Conservation (phyloP, 208 protist genomes). For the Trypanosomatidae sp. region DNA sequence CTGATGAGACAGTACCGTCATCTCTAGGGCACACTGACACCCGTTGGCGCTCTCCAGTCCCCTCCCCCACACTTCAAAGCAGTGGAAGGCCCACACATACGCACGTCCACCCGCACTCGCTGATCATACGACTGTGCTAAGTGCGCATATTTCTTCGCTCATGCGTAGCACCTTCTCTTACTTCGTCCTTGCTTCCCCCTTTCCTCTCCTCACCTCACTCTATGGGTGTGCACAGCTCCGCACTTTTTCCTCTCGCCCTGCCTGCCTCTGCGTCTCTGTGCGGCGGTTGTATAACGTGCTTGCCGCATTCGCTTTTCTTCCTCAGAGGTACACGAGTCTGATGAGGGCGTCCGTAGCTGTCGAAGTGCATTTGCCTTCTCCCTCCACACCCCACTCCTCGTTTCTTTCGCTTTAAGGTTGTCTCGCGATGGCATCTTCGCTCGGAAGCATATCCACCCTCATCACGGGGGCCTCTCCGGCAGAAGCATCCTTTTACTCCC, state of each 20-base stretch:
- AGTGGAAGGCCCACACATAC: neutral
- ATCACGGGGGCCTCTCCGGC: slow-evolving; percentile 35
- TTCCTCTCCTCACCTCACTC: neutral
- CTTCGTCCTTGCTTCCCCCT: neutral
- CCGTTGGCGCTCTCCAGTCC: neutral
- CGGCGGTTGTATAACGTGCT: neutral
- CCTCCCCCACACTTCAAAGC: neutral
- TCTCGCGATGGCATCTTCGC: neutral
- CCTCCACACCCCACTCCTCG: neutral
- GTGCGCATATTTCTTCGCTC: neutral
- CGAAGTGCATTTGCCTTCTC: neutral
- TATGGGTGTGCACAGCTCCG: neutral
- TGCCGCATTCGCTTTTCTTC: neutral
- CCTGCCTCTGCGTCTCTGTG: neutral
- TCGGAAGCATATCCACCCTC: slow-evolving; percentile 7
- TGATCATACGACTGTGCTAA: neutral
- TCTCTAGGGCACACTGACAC: neutral
- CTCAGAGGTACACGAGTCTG: neutral
- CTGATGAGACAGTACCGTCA: neutral
- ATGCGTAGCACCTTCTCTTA: neutral
- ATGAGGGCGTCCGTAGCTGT: neutral
- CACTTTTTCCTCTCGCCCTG: neutral
- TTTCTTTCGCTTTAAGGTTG: neutral
- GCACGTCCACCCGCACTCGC: neutral
- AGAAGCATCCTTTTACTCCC: slow-evolving; percentile 71